Evolutionary conservation across 352 stramenopile species (phyloP), one percentile per base, ranked within the genome.

Genomic region (Phytophthora ramorum): DNA sequence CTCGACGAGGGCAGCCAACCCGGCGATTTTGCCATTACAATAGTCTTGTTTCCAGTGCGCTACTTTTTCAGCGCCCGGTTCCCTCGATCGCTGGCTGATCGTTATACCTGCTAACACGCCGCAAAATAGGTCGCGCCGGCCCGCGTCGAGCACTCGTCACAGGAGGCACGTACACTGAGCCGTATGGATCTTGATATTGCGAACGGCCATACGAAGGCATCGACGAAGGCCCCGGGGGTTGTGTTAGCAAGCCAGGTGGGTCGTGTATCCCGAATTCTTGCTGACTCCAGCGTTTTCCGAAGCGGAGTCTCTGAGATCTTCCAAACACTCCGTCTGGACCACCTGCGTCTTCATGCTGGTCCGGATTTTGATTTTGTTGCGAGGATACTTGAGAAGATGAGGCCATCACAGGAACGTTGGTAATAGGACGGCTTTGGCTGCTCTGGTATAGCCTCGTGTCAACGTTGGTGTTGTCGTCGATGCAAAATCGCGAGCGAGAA

Each of bases 401-500:
- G 20, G 40, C 30, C 24, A 69, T 56, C 30, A 58, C 48, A 30
- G 73, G 50, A 20, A 64, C 44, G 46, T 61, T 76, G 13, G 20
- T 65, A n/a, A 69, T 63, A 44, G 66, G 66, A 20, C 55, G 61
- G 40, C 46, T 52, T 56, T 58, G 64, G 9, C 62, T 67, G 30
- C 75, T 71, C 16, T 60, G 66, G 48, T 87, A 90, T 49, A 89
- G 73, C 5, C 75, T 70, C 34, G 63, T 73, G 51, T 92, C 81
- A 13, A 76, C 76, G 19, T 74, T 76, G 9, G 71, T 70, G 50
- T 84, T 78, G 50, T 81, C 82, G 10, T 74, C 68, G 44, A 87
- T 79, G 26, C 71, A 89, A 66, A 93, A 91, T 34, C 85, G 83
- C 58, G 85, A 83, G 37, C 72, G 77, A 17, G 71, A 78, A 7